A percentile compares a stretch with the other conserved stretches of the same genome.
phyloP scores from a whole-genome alignment of 1,284 basidiomycete genomes.

The Athelia sp. region DNA sequence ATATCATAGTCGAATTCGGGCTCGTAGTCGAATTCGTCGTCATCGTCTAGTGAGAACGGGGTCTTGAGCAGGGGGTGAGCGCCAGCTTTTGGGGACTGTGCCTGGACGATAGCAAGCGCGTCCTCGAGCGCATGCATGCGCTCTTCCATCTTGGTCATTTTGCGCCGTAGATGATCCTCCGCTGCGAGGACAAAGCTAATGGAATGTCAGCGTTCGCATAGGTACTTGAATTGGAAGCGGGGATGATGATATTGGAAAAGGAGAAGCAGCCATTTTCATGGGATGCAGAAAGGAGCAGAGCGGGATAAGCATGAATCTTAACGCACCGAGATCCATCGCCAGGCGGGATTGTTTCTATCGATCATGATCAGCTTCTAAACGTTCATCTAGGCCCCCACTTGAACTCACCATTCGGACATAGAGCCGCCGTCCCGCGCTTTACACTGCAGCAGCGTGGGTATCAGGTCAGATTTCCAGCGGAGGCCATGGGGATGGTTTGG shows the following conservation, averaged over 20 bases:
- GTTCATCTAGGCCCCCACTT: slow-evolving; percentile 1
- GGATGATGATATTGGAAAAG: too few species aligned
- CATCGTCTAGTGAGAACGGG: slow-evolving; percentile 11
- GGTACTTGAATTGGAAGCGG: neutral
- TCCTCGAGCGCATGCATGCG: slow-evolving; percentile 45
- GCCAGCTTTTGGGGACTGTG: slow-evolving; percentile 19
- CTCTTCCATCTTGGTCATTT: slow-evolving; percentile 37
- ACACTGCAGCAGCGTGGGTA: slow-evolving; percentile 22
- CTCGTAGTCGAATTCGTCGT: slow-evolving; percentile 1
- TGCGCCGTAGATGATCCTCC: slow-evolving; percentile 40
- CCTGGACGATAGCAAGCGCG: slow-evolving; percentile 40
- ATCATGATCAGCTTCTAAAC: neutral
- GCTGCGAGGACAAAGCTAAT: slow-evolving; percentile 43
- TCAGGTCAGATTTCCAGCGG: slow-evolving; percentile 2
- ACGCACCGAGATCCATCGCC: slow-evolving; percentile 42
- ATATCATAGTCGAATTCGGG: neutral
- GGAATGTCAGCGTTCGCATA: neutral
- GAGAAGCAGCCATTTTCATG: too few species aligned
- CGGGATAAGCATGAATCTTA: too few species aligned
- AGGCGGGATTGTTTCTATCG: slow-evolving; percentile 40
- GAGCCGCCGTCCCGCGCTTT: slow-evolving; percentile 40
- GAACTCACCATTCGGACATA: slow-evolving; percentile 42
- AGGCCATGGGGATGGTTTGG: too few species aligned
- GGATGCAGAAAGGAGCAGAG: too few species aligned
- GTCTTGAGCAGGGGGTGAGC: slow-evolving; percentile 33